phyloP scores from a whole-genome alignment of 257 asterid species.

The Plantago elongata region DNA sequence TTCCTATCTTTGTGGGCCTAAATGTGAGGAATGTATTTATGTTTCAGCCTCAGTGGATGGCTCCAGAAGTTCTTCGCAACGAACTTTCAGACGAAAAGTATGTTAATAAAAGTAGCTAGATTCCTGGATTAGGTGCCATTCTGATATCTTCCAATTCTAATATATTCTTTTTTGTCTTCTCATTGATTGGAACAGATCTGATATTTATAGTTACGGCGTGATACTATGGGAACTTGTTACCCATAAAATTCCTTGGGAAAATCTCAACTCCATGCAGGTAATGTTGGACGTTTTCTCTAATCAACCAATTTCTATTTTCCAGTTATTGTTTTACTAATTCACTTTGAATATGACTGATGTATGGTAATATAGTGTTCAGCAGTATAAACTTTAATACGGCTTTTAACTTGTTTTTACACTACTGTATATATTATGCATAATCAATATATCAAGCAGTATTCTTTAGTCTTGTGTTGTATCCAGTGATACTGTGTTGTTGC shows the following conservation, averaged over 20 bases:
- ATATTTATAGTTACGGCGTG: conserved; percentile 84
- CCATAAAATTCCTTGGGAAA: conserved; percentile 90
- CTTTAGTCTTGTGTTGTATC: too few relatives aligned
- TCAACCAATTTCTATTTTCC: background rate
- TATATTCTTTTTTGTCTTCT: conserved; percentile 8
- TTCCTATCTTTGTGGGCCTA: background rate
- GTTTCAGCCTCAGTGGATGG: conserved; percentile 99
- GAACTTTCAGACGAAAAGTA: conserved; percentile 94
- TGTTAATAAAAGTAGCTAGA: conserved; percentile 18
- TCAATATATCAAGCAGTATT: too few relatives aligned
- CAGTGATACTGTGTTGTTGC: too few relatives aligned
- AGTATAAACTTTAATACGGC: too few relatives aligned
- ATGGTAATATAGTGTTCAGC: too few relatives aligned
- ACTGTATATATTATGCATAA: too few relatives aligned
- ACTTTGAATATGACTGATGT: background rate
- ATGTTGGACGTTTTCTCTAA: background rate
- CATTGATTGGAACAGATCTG: conserved; percentile 58
- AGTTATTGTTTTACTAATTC: background rate
- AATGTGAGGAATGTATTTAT: background rate
- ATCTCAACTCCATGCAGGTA: conserved; percentile 93
- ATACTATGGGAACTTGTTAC: conserved; percentile 92
- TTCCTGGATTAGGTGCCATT: background rate
- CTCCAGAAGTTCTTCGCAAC: conserved; percentile 96
- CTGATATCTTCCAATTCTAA: conserved; percentile 12
- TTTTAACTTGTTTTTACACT: too few relatives aligned